Conservation (phyloP, 768 basidiomycete genomes). For the Boletus subparvulus region DNA sequence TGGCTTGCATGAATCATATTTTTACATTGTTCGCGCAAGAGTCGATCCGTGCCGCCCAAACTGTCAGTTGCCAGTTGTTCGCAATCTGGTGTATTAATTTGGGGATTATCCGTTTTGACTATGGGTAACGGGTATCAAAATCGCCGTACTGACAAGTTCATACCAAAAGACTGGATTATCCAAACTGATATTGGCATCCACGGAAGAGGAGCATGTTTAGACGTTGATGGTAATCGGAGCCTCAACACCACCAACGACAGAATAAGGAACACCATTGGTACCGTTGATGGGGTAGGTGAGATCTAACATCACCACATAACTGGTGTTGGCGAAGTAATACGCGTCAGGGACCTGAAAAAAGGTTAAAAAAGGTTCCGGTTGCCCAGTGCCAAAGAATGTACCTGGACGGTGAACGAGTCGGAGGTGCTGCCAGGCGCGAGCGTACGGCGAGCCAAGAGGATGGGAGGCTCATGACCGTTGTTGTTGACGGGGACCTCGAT, state of each 20-base stretch:
- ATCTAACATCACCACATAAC: constrained; percentile 26
- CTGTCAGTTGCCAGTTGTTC: no score
- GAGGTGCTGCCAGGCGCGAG: constrained; percentile 6
- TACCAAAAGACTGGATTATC: not conserved
- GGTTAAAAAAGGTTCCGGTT: not conserved
- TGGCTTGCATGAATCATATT: no score
- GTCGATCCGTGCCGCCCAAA: no score
- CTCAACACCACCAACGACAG: constrained; percentile 22
- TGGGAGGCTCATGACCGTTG: constrained; percentile 31
- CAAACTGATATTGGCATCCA: not conserved
- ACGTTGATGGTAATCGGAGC: constrained; percentile 14
- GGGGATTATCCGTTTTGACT: not conserved
- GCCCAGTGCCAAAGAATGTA: not conserved
- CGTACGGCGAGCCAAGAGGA: constrained; percentile 27
- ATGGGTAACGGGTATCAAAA: not conserved
- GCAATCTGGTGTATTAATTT: not conserved
- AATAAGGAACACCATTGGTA: constrained; percentile 20
- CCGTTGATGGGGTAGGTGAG: constrained; percentile 25
- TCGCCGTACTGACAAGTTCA: no score
- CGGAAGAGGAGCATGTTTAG: not conserved
- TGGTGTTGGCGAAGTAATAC: constrained; percentile 18
- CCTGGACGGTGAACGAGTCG: constrained; percentile 19
- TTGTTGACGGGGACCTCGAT: constrained; percentile 34
- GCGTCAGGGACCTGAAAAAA: constrained; percentile 25
- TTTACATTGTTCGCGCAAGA: no score